Conservation (phyloP, 306 rosid genomes). For the Sphenostylis stenocarpa region DNA sequence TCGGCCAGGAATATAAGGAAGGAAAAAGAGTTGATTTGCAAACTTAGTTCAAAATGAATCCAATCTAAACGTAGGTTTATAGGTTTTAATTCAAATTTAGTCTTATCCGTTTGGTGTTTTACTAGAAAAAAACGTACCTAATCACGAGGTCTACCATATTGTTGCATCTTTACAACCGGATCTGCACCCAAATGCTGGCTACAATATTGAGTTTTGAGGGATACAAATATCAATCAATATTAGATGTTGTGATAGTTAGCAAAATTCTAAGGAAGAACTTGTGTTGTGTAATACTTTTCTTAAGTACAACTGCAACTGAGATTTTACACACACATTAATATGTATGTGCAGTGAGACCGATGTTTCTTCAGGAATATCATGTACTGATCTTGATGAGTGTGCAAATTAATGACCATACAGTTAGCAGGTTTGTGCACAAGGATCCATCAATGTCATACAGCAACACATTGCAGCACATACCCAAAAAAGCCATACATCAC, state of each 20-base stretch:
- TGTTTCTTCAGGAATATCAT: not conserved
- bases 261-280: not conserved
- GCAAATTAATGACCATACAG: slow-evolving; percentile 25
- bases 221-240: not conserved
- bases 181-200: not conserved
- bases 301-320: slow-evolving; percentile 31
- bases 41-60: too few species aligned
- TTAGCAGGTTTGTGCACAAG: slow-evolving; percentile 31
- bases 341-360: not conserved
- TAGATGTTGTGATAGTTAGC: not conserved
- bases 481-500: slow-evolving; percentile 32
- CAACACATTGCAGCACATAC: slow-evolving; percentile 34
- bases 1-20: too few species aligned
- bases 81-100: too few species aligned
- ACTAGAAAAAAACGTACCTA: not conserved
- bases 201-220: not conserved
- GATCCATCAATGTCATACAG: slow-evolving; percentile 38
- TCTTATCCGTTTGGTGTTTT: not conserved
- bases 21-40: too few species aligned
- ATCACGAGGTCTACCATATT: not conserved
- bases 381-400: slow-evolving; percentile 22
- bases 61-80: too few species aligned
- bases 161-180: not conserved
- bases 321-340: not conserved
- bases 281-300: not conserved